Conservation (phyloP, 1,284 basidiomycete species). For the Sparassis latifolia region DNA sequence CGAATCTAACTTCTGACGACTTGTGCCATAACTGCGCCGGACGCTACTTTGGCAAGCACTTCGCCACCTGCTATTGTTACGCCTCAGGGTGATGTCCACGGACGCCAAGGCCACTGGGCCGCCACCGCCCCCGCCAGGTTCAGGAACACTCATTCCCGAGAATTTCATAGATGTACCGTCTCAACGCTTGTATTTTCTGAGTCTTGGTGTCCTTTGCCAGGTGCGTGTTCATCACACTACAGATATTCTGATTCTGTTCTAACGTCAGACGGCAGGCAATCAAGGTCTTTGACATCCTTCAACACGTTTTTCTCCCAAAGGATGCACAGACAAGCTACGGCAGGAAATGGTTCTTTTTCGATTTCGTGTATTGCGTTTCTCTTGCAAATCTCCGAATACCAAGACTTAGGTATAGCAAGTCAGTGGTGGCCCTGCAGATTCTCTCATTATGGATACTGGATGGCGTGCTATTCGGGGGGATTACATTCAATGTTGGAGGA, state of each 20-base stretch:
- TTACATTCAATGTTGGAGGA: constrained; percentile 25
- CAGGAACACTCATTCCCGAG: constrained; percentile 26
- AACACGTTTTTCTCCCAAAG: constrained; percentile 38
- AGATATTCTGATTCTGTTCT: not conserved
- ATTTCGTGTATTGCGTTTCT: constrained; percentile 52
- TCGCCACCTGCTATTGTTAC: not conserved
- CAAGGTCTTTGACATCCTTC: constrained; percentile 58
- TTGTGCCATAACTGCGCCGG: too few species aligned
- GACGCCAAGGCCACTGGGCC: constrained; percentile 5
- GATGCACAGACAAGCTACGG: constrained; percentile 28
- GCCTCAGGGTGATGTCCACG: constrained; percentile 6
- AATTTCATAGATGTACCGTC: constrained; percentile 33
- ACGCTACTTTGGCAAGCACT: too few species aligned
- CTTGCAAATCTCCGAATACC: constrained; percentile 74
- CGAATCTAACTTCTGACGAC: too few species aligned
- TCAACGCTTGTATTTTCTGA: constrained; percentile 42
- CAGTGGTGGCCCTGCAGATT: constrained; percentile 56
- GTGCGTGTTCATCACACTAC: constrained; percentile 19
- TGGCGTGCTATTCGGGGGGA: constrained; percentile 66
- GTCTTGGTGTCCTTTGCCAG: constrained; percentile 37
- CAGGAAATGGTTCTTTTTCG: constrained; percentile 67
- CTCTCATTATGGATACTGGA: constrained; percentile 53
- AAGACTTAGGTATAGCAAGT: constrained; percentile 61
- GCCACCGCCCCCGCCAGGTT: constrained; percentile 6
- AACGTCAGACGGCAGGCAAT: constrained; percentile 38